Evolutionary conservation across 1,284 basidiomycete genomes (phyloP).

Genomic region (Pascua guehoae): DNA sequence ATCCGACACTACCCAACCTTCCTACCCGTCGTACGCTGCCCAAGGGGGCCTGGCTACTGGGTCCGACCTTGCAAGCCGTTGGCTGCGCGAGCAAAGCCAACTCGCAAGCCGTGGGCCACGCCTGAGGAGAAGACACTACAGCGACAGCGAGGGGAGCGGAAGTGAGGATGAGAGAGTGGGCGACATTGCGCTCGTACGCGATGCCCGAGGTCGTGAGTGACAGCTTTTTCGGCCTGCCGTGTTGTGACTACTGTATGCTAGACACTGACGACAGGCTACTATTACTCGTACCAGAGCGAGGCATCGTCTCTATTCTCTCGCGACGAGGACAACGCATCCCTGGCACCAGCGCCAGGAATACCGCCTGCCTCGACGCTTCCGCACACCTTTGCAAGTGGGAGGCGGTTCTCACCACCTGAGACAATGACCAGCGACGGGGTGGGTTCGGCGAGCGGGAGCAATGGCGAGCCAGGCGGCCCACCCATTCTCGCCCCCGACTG

Average conservation of each 20-base stretch:
- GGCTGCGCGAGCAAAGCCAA: constrained; percentile 76
- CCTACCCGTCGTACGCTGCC: too few species aligned
- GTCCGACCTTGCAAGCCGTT: constrained; percentile 65
- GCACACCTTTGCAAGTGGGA: too few species aligned
- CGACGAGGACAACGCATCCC: constrained; percentile 16
- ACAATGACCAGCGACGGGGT: constrained; percentile 31
- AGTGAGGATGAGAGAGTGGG: constrained; percentile 42
- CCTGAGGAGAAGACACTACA: constrained; percentile 23
- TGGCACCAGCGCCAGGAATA: background rate
- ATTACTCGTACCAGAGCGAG: constrained; percentile 47
- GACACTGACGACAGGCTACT: constrained; percentile 35
- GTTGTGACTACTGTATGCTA: background rate
- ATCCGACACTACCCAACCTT: too few species aligned
- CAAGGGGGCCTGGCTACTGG: too few species aligned
- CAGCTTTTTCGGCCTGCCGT: too few species aligned
- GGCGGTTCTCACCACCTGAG: background rate
- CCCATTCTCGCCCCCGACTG: constrained; percentile 69
- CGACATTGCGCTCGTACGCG: constrained; percentile 40
- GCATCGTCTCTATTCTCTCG: constrained; percentile 26
- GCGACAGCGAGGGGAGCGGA: constrained; percentile 36
- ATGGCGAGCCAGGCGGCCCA: constrained; percentile 49
- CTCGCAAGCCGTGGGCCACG: constrained; percentile 27
- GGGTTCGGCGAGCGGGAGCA: too few species aligned
- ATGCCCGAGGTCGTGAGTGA: constrained; percentile 45
- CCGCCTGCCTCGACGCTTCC: too few species aligned